These are phyloP conservation scores for Nigrospora oryzae DNA, from an alignment of 2,329 filamentous ascomycete species.

Conservation along the genomic window DNA sequence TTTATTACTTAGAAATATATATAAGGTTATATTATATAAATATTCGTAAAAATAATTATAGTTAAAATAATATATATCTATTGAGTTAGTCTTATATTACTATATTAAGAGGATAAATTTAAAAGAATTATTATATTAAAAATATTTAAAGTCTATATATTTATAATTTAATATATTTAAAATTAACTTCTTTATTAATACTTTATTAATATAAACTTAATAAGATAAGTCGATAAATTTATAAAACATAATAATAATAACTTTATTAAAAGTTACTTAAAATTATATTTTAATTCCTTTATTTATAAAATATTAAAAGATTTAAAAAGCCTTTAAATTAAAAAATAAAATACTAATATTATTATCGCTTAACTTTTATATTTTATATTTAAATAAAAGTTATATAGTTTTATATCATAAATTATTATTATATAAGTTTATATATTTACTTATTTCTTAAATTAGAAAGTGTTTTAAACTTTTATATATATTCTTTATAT, in stretches of 20 bases:
- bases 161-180: background rate
- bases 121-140: background rate
- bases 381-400: background rate
- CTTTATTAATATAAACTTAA: background rate
- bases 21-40: too few species aligned
- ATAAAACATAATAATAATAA: background rate
- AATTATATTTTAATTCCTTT: too few species aligned
- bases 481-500: background rate
- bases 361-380: too few species aligned
- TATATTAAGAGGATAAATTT: background rate
- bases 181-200: background rate
- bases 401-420: background rate
- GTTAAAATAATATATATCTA: too few species aligned
- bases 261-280: background rate
- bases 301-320: too few species aligned
- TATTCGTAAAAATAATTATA: too few species aligned
- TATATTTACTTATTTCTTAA: background rate
- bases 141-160: background rate
- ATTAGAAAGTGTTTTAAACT: background rate
- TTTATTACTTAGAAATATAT: too few species aligned
- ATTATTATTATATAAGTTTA: background rate
- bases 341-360: too few species aligned
- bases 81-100: background rate
- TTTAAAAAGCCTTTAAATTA: too few species aligned
- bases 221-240: background rate